phyloP scores from a whole-genome alignment of 331 rosid species.

The Telfairia occidentalis region DNA sequence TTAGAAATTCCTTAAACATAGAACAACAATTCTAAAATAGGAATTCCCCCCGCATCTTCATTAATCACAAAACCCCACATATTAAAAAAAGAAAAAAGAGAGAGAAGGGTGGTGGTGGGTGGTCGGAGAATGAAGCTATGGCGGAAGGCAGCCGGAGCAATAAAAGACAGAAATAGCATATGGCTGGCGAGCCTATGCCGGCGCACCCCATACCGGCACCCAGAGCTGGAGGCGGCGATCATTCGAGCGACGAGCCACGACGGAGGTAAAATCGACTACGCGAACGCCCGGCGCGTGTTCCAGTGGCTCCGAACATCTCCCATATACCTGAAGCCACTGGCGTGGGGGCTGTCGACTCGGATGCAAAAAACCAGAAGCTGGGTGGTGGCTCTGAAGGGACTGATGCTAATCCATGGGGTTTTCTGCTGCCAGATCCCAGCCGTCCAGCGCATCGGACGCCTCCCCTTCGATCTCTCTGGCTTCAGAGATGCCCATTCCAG shows the following conservation, averaged over 20 bases:
- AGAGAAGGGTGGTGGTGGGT: no score
- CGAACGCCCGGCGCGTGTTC: constrained; percentile 54
- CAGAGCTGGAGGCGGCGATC: constrained; percentile 46
- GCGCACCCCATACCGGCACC: constrained; percentile 35
- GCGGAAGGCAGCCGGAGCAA: constrained; percentile 46
- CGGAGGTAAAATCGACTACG: constrained; percentile 32
- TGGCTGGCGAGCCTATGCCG: constrained; percentile 36
- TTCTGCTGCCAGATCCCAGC: constrained; percentile 36
- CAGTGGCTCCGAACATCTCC: constrained; percentile 62
- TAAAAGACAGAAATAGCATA: constrained; percentile 70
- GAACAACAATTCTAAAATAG: background rate
- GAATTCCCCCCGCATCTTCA: background rate
- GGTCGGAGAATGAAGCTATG: constrained; percentile 21
- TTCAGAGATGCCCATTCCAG: constrained; percentile 35
- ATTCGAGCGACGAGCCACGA: constrained; percentile 89
- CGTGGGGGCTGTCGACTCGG: constrained; percentile 33
- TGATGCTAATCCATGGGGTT: constrained; percentile 79
- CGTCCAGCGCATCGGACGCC: constrained; percentile 42
- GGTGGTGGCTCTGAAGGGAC: constrained; percentile 73
- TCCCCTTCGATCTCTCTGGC: constrained; percentile 57
- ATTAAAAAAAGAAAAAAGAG: background rate
- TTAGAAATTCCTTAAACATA: no score
- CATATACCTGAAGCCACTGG: constrained; percentile 36
- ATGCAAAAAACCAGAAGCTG: constrained; percentile 58
- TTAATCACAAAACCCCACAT: background rate